Evolutionary conservation across 169 alveolate genomes (phyloP), one percentile per base, ranked within the genome.

Genomic region (Toxoplasma gondii): DNA sequence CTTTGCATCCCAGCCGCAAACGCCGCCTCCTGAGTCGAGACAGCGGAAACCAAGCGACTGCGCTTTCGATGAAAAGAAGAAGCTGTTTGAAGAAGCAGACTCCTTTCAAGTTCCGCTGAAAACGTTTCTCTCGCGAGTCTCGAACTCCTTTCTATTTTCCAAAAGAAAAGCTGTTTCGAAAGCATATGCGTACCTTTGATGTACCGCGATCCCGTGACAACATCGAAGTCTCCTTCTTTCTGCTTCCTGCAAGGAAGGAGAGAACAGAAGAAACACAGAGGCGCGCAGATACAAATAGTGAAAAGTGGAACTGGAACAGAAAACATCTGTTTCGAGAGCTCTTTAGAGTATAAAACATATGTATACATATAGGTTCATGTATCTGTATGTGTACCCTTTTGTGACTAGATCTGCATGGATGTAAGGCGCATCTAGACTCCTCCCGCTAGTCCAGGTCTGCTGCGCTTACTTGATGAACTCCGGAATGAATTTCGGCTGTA

Each of bases 161-260:
- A 12, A 49, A 49, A 7, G 22, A 19, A 31, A 27, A 31, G 31
- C 31, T 31, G n/a, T 64, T 31, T 1, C 34, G 31, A 16, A 31
- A 16, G 29, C 7, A 64, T 1, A 27, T 1, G 49, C 88, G 24
- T 43, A 74, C 94, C 94, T 64, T 43, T 53, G 64, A 93, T 96
- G 95, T 99, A 99, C 80, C 99, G 97, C 19, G 99, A 98, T 22
- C 99, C 99, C 38, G 99, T 98, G 41, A 99, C 99, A 49, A 99
- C 97, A 94, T 99, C 99, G 91, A 97, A 97, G 91, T 98, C 97
- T 0, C 98, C 97, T 64, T 96, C 97, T 90, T 97, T 95, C 96
- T 99, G 99, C 88, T 96, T 97, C 92, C 96, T 96, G 80, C 7
- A 41, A 70, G 5, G 29, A 10, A 38, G 38, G 27, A 2, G 39